Conservation (phyloP, 371 early-diverging fungal species). For the Syncephalastrum racemosum region DNA sequence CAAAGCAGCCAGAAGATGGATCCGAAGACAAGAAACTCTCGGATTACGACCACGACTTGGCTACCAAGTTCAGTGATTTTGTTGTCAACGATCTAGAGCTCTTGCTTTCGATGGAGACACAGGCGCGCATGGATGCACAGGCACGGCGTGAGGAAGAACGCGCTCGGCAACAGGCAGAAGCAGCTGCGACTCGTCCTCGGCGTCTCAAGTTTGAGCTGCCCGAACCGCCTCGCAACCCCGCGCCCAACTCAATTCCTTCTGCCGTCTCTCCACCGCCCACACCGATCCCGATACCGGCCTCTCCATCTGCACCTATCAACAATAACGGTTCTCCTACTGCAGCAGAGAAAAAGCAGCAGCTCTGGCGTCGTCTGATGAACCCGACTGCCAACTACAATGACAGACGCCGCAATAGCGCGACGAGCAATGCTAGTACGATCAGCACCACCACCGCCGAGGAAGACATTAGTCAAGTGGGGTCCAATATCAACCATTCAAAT, state of each 20-base stretch:
- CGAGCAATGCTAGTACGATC: not conserved
- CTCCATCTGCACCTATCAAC: conserved; percentile 1
- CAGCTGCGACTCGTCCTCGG: conserved; percentile 7
- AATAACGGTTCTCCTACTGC: not conserved
- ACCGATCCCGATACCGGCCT: not conserved
- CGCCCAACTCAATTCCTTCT: not conserved
- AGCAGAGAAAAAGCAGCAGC: conserved; percentile 16
- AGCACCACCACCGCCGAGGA: not conserved
- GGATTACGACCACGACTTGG: conserved; percentile 18
- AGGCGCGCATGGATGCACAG: conserved; percentile 33
- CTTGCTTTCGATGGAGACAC: conserved; percentile 32
- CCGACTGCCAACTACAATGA: conserved; percentile 2
- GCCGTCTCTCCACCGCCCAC: not conserved
- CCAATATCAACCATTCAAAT: conserved; percentile 11
- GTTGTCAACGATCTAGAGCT: conserved; percentile 33
- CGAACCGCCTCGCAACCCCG: conserved; percentile 19
- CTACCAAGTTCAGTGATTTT: conserved; percentile 19
- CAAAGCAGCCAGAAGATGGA: conserved; percentile 5
- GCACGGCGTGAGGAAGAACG: conserved; percentile 1
- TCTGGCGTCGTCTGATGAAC: conserved; percentile 17
- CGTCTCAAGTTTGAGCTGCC: conserved; percentile 30
- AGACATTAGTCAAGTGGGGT: conserved; percentile 5
- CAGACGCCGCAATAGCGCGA: conserved; percentile 3
- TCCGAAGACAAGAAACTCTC: conserved; percentile 1
- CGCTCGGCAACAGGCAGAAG: conserved; percentile 1